These are phyloP conservation scores for Rhynchosporium agropyri DNA, from an alignment of 2,329 filamentous ascomycete species.

Conservation along the genomic window DNA sequence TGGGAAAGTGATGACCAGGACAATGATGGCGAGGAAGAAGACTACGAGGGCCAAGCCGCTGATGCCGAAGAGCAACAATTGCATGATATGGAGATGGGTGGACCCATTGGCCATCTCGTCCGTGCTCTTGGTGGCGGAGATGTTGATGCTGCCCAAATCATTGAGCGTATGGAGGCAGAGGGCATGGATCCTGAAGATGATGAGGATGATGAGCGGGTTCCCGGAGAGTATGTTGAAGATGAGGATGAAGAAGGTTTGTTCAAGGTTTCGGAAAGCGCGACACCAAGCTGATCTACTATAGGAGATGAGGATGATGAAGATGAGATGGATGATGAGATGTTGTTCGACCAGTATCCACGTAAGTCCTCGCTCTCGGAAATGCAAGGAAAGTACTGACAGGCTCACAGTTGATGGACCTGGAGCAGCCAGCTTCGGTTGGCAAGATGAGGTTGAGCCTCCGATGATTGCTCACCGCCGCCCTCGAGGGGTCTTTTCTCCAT, in stretches of 20 bases:
- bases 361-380: slow-evolving; percentile 41
- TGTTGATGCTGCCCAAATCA: slow-evolving; percentile 43
- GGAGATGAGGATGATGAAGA: slow-evolving; percentile 70
- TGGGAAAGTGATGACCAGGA: slow-evolving; percentile 66
- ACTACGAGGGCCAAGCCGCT: slow-evolving; percentile 59
- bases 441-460: slow-evolving; percentile 55
- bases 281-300: slow-evolving; percentile 33
- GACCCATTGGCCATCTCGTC: slow-evolving; percentile 55
- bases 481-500: slow-evolving; percentile 59
- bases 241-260: slow-evolving; percentile 61
- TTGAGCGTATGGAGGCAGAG: slow-evolving; percentile 48
- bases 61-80: slow-evolving; percentile 55
- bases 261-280: not conserved
- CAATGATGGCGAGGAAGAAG: slow-evolving; percentile 55
- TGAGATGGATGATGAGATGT: slow-evolving; percentile 66
- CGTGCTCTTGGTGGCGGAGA: slow-evolving; percentile 50
- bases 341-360: slow-evolving; percentile 63
- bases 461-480: slow-evolving; percentile 55
- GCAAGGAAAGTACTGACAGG: not conserved
- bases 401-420: slow-evolving; percentile 35
- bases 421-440: slow-evolving; percentile 56
- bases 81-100: slow-evolving; percentile 48
- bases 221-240: slow-evolving; percentile 55
- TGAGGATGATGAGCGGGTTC: slow-evolving; percentile 44
- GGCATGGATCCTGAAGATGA: slow-evolving; percentile 51